These are phyloP conservation scores for Besnoitia besnoiti DNA, from an alignment of 169 alveolate genomes.

Conservation along the genomic window DNA sequence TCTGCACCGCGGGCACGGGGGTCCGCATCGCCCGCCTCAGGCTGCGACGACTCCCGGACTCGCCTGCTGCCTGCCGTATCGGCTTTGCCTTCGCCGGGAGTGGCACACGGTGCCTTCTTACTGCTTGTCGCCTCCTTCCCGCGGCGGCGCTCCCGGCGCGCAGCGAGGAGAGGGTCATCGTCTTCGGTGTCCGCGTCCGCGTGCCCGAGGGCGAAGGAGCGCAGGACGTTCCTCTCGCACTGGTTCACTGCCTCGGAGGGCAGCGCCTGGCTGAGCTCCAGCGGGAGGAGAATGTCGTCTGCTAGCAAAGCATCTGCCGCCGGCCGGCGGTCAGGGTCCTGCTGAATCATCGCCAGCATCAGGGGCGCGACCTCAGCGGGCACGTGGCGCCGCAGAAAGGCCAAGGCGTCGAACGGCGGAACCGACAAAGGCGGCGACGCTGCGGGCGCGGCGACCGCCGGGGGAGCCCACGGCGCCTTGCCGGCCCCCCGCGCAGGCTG, in stretches of 20 bases:
- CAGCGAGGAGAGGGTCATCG: background rate
- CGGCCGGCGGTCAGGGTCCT: conserved; percentile 29
- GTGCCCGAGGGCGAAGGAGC: background rate
- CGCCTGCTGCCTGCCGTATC: too few species aligned
- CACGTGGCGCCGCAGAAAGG: background rate
- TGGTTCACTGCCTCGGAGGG: background rate
- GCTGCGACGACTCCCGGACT: too few species aligned
- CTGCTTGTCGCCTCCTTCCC: background rate
- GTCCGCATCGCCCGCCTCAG: too few species aligned
- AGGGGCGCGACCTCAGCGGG: conserved; percentile 33
- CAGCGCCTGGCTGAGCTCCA: conserved; percentile 19
- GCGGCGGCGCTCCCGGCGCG: background rate
- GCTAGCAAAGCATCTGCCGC: conserved; percentile 28
- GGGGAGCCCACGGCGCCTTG: background rate
- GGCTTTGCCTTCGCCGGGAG: too few species aligned
- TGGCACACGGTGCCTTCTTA: too few species aligned
- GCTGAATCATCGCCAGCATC: conserved; percentile 53
- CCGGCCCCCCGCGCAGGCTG: conserved; percentile 16
- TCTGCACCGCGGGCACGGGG: too few species aligned
- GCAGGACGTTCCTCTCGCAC: background rate
- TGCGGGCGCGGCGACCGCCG: background rate
- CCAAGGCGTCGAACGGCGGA: conserved; percentile 33
- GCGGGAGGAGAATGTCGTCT: conserved; percentile 33
- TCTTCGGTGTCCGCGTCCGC: background rate
- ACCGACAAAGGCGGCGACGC: background rate